These are phyloP conservation scores for Tilletia setariae DNA, from an alignment of 1,284 basidiomycete species.

Conservation along the genomic window DNA sequence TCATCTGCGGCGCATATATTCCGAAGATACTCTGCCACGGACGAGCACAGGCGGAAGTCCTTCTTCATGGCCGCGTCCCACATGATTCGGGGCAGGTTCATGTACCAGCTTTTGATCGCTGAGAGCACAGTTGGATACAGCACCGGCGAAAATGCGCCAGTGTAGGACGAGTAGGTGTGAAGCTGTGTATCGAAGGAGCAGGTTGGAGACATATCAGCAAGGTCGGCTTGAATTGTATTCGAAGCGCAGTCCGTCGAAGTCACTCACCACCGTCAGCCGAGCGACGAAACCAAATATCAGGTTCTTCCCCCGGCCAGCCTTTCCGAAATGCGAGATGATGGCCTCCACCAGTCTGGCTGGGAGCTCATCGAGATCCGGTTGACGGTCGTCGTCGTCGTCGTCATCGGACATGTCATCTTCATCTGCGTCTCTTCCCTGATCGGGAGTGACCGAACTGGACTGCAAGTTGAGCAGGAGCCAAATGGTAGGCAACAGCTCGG, in stretches of 20 bases:
- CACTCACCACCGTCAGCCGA: conserved; percentile 17
- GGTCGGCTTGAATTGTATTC: neutral
- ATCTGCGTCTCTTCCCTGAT: neutral
- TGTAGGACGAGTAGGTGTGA: neutral
- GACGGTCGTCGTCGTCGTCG: neutral
- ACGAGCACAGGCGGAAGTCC: neutral
- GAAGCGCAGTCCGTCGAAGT: neutral
- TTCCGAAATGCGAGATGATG: conserved; percentile 26
- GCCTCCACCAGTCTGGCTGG: conserved; percentile 18
- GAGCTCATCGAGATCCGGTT: neutral
- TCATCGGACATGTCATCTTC: neutral
- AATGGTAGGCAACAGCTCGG: conserved; percentile 34
- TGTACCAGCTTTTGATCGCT: neutral
- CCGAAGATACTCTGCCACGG: neutral
- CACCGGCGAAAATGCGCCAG: neutral
- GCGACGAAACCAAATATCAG: conserved; percentile 38
- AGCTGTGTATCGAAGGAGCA: neutral
- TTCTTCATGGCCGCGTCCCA: conserved; percentile 13
- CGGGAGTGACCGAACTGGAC: too few relatives aligned
- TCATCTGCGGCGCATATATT: conserved; percentile 5
- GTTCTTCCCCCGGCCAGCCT: conserved; percentile 27
- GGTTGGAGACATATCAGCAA: neutral
- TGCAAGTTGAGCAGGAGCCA: conserved; percentile 34
- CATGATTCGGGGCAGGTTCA: neutral
- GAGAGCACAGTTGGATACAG: neutral